A percentile compares a stretch with the other conserved stretches of the same genome.
Evolutionary conservation across 306 rosid genomes (phyloP).

Genomic region (Rosa rugosa): DNA sequence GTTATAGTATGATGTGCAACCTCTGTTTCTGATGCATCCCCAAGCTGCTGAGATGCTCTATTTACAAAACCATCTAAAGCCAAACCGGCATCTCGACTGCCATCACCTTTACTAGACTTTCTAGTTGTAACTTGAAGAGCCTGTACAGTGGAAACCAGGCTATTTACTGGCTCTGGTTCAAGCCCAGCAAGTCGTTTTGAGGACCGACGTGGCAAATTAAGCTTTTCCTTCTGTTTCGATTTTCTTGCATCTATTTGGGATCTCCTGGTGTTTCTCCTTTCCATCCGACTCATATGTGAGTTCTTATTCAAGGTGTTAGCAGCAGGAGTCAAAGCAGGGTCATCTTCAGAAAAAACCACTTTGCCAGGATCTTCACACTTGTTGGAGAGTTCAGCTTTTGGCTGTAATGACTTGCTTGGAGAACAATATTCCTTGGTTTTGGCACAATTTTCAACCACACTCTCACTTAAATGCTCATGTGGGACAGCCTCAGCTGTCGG

Average conservation of each 20-base stretch:
- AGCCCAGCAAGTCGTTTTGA: slow-evolving; percentile 75
- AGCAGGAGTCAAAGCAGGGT: slow-evolving; percentile 27
- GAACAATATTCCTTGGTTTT: slow-evolving; percentile 31
- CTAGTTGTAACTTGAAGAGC: slow-evolving; percentile 39
- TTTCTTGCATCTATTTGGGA: slow-evolving; percentile 27
- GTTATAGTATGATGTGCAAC: slow-evolving; percentile 14
- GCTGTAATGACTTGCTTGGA: slow-evolving; percentile 25
- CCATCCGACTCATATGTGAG: slow-evolving; percentile 17
- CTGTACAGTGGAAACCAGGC: slow-evolving; percentile 37
- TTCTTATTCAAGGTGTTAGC: slow-evolving; percentile 32
- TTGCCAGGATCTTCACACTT: slow-evolving; percentile 14
- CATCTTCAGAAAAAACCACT: slow-evolving; percentile 23
- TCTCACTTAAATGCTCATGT: slow-evolving; percentile 30
- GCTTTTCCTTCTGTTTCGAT: slow-evolving; percentile 38
- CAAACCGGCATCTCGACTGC: slow-evolving; percentile 31
- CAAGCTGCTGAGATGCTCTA: slow-evolving; percentile 28
- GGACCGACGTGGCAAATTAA: slow-evolving; percentile 46
- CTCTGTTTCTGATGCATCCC: slow-evolving; percentile 25
- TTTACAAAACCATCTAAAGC: slow-evolving; percentile 23
- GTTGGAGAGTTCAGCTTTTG: slow-evolving; percentile 25
- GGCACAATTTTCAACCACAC: slow-evolving; percentile 33
- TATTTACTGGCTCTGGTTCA: slow-evolving; percentile 45
- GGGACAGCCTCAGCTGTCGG: slow-evolving; percentile 32
- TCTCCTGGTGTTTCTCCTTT: slow-evolving; percentile 18
- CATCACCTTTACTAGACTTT: slow-evolving; percentile 37